A percentile compares a stretch with the other conserved stretches of the same genome.
Conservation (phyloP, 2,329 filamentous ascomycete genomes). For the Aspergillus sp. region DNA sequence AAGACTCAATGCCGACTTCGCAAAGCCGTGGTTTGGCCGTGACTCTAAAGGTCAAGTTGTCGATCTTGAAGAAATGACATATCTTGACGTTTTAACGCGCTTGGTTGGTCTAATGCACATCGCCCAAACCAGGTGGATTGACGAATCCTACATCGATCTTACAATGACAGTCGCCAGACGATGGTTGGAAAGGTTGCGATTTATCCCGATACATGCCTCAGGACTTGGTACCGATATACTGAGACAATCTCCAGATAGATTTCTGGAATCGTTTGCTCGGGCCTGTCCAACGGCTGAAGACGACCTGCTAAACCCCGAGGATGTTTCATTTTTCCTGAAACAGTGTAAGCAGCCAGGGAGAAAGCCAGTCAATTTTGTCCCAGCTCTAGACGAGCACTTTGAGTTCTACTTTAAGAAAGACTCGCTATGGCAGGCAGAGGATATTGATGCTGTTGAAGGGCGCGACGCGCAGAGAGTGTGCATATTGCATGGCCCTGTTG, state of each 20-base stretch:
- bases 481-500: slow-evolving; percentile 90
- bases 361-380: slow-evolving; percentile 94
- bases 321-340: slow-evolving; percentile 90
- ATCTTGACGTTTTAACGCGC: slow-evolving; percentile 76
- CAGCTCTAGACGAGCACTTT: slow-evolving; percentile 86
- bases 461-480: slow-evolving; percentile 93
- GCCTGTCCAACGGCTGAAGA: slow-evolving; percentile 75
- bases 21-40: slow-evolving; percentile 90
- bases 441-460: slow-evolving; percentile 85
- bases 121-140: slow-evolving; percentile 84
- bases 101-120: slow-evolving; percentile 86
- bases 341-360: slow-evolving; percentile 84
- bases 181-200: slow-evolving; percentile 70
- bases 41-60: slow-evolving; percentile 74
- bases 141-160: slow-evolving; percentile 72
- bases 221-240: slow-evolving; percentile 44
- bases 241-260: slow-evolving; percentile 5
- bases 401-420: slow-evolving; percentile 99
- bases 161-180: slow-evolving; percentile 92
- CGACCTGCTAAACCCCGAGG: slow-evolving; percentile 93
- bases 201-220: slow-evolving; percentile 69
- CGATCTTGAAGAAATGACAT: slow-evolving; percentile 91
- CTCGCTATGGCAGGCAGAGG: slow-evolving; percentile 96
- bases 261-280: slow-evolving; percentile 5
- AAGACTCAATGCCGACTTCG: slow-evolving; percentile 89